phyloP scores from a whole-genome alignment of 768 basidiomycete genomes.

The Suillus tomentosus region DNA sequence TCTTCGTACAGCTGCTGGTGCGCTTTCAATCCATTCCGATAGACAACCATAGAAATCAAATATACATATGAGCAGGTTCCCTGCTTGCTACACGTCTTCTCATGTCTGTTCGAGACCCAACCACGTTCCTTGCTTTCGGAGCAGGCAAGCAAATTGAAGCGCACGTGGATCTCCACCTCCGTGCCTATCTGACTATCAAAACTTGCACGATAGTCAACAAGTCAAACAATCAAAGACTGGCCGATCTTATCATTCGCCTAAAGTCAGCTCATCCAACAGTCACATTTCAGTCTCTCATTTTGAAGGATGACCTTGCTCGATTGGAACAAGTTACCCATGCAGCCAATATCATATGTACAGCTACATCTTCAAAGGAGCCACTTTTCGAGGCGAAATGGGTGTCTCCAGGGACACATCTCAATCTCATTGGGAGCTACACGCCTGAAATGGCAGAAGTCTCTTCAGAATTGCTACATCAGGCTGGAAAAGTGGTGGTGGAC shows the following conservation, averaged over 20 bases:
- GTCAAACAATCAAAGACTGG: slow-evolving; percentile 49
- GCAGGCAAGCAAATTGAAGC: slow-evolving; percentile 71
- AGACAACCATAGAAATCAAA: background rate
- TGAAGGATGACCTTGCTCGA: slow-evolving; percentile 13
- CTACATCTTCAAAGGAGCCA: slow-evolving; percentile 69
- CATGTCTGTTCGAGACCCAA: slow-evolving; percentile 39
- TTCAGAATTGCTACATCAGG: slow-evolving; percentile 52
- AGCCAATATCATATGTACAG: slow-evolving; percentile 64
- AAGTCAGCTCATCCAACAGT: slow-evolving; percentile 29
- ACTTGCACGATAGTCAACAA: slow-evolving; percentile 67
- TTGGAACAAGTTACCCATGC: slow-evolving; percentile 25
- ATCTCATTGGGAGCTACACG: slow-evolving; percentile 82
- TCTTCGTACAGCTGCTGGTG: slow-evolving; percentile 80
- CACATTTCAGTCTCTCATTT: slow-evolving; percentile 16
- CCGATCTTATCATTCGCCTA: slow-evolving; percentile 37
- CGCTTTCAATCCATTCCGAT: slow-evolving; percentile 8
- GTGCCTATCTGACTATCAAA: slow-evolving; percentile 54
- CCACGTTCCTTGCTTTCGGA: slow-evolving; percentile 62
- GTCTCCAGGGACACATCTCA: slow-evolving; percentile 61
- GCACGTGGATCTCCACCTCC: slow-evolving; percentile 64
- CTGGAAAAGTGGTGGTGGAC: slow-evolving; percentile 68
- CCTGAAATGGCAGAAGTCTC: slow-evolving; percentile 82
- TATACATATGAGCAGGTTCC: slow-evolving; percentile 49
- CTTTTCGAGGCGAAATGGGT: slow-evolving; percentile 74
- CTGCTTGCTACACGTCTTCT: slow-evolving; percentile 64